These are phyloP conservation scores for Citrus trifoliata DNA, from an alignment of 345 rosid species.

Conservation along the genomic window DNA sequence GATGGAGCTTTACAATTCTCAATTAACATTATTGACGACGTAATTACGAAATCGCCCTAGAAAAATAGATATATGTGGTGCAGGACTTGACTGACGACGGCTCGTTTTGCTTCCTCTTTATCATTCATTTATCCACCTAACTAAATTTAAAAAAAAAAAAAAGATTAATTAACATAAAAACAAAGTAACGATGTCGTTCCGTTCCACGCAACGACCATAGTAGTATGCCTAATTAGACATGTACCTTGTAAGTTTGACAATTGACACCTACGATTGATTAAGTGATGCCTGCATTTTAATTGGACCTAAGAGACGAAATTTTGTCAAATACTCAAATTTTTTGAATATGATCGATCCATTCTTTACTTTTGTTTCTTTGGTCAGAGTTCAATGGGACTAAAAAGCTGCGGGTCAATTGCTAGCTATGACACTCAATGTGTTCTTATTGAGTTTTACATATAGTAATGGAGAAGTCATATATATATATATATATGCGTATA, in stretches of 20 bases:
- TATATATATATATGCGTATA: too few species aligned
- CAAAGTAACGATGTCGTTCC: not conserved
- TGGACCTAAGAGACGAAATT: not conserved
- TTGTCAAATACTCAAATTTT: not conserved
- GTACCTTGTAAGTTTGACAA: not conserved
- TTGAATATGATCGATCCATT: not conserved
- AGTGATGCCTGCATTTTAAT: not conserved
- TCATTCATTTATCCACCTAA: not conserved
- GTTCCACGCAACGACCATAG: not conserved
- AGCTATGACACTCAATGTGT: not conserved
- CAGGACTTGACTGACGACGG: not conserved
- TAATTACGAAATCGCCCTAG: too few species aligned
- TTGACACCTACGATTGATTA: not conserved
- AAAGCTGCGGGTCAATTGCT: not conserved
- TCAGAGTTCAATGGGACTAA: not conserved
- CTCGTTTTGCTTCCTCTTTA: not conserved
- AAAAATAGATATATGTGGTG: not conserved
- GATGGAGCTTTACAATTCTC: too few species aligned
- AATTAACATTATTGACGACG: too few species aligned
- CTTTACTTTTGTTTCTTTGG: not conserved
- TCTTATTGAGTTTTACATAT: not conserved
- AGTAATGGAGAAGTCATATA: too few species aligned
- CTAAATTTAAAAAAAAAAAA: too few species aligned
- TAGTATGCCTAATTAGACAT: not conserved
- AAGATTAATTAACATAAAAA: too few species aligned